Evolutionary conservation across 495 filamentous ascomycete genomes (phyloP), one percentile per base, ranked within the genome.

Genomic region (Sporormia fimetaria): DNA sequence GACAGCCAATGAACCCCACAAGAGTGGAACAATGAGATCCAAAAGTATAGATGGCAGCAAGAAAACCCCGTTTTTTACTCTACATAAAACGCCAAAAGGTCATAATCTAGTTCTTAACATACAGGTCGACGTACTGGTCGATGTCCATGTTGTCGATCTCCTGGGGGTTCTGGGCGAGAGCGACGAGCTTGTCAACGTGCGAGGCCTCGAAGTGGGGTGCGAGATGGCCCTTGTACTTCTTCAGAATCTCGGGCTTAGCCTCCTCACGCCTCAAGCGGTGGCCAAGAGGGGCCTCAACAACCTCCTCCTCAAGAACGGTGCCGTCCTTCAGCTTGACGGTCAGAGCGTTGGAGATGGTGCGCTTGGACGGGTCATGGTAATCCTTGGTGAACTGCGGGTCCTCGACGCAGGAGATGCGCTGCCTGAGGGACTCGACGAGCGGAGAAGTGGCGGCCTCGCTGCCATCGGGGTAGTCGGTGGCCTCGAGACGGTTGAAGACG

Each of bases 301-400:
- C 78, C 25, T 88, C 75, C 64, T 98, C 90, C 11, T 87, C 76
- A 14, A 95, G 72, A 15, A 84, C 71, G n/a, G 87, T 95, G 57
- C 90, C 90, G 52, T 98, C 92, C 55, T 92, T 87, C 32, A 98
- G 70, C 52, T 78, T 87, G 31, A 98, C 84, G 11, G 84, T 92
- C 49, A 98, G 69, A 10, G 86, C 90, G 65, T 98, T 98, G 58
- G 85, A 81, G 63, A 98, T 98, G 57, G 84, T 93, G 31, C 90
- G 84, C 71, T 92, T 83, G 32, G 70, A 64, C 12, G 87, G 84
- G 67, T 94, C 71, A 56, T 98, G 90, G 74, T 98, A 98, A 63
- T 95, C 87, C 43, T 66, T 57, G 35, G 90, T 95, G 71, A 87
- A 96, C 62, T 87, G 75, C 42, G 83, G 79, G 63, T 98, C 92